Evolutionary conservation across 2,329 filamentous ascomycete species (phyloP), one percentile per base, ranked within the genome.

Genomic region (Cordyceps fumosorosea): DNA sequence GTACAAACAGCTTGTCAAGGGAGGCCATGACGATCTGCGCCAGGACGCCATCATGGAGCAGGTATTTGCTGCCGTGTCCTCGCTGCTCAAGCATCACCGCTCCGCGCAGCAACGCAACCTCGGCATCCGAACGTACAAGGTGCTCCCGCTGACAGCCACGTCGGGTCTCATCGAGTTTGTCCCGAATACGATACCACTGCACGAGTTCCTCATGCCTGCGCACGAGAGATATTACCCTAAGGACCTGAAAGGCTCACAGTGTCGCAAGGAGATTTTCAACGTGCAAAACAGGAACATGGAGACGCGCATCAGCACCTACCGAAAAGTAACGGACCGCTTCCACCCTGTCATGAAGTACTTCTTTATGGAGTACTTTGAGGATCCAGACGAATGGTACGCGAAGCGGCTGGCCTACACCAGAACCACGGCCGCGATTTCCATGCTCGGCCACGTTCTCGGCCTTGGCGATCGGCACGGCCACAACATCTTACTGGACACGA

Each of bases 31-130:
- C 73, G 93, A 99, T 72, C 83, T 99, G 14, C 89, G 96, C 10
- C 95, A 99, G 77, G 95, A 99, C 70, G 91, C 93, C 51, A 99
- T 86, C 79, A 99, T 99, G 96, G 96, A 99, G 75, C 95, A 99
- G 75, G 95, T 99, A 1, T 99, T 99, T 73, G 91, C 93, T 63
- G 92, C 96, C 75, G 95, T 97, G 24, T 98, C 92, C 63, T 90
- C 90, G 57, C 84, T 99, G 24, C 80, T 99, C 29, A 90, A 90
- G 72, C 88, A 90, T 55, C 92, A 98, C 73, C 88, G 91, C 61
- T 84, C 88, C 14, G 97, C 95, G 2, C 89, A 92, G 45, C 92
- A 96, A 71, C 88, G 95, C 6, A 90, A 90, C 66, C 81, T 99
- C 12, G 90, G 89, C 10, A 96, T 99, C 70, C 84, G 96, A 63